These are phyloP conservation scores for Populus ilicifolia DNA, from an alignment of 345 rosid species.

Conservation along the genomic window DNA sequence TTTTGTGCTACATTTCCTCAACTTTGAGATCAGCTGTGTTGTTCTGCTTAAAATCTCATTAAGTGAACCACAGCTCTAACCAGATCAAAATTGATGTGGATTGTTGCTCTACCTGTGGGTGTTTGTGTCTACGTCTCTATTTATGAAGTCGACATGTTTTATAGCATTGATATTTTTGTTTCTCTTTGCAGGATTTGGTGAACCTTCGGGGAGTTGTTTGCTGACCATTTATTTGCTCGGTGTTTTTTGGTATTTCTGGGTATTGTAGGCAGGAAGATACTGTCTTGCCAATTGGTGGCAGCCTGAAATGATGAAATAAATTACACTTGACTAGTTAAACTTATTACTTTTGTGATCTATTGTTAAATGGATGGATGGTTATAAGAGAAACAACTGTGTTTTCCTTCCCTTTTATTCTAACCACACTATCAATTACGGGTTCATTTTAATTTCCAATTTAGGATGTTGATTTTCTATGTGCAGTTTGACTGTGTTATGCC, in stretches of 20 bases:
- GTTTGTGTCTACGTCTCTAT: neutral
- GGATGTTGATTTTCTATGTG: neutral
- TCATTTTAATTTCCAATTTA: neutral
- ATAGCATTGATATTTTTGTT: neutral
- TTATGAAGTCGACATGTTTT: neutral
- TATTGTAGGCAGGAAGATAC: constrained; percentile 19
- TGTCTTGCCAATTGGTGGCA: constrained; percentile 8
- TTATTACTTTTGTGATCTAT: neutral
- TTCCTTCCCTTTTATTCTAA: neutral
- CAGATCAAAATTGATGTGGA: neutral
- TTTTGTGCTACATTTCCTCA: neutral
- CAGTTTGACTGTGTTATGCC: neutral
- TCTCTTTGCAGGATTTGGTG: constrained; percentile 23
- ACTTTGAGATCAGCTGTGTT: neutral
- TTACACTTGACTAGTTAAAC: constrained; percentile 5
- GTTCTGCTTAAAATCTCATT: neutral
- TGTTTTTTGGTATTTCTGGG: constrained; percentile 15
- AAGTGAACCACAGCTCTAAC: neutral
- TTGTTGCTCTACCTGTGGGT: neutral
- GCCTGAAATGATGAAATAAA: constrained; percentile 23
- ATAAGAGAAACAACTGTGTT: neutral
- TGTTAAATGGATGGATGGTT: neutral
- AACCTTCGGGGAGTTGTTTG: constrained; percentile 11
- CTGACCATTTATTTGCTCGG: constrained; percentile 10
- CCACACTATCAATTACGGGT: neutral